Evolutionary conservation across 305 asterid species (phyloP).

Genomic region (Rubia tinctorum): DNA sequence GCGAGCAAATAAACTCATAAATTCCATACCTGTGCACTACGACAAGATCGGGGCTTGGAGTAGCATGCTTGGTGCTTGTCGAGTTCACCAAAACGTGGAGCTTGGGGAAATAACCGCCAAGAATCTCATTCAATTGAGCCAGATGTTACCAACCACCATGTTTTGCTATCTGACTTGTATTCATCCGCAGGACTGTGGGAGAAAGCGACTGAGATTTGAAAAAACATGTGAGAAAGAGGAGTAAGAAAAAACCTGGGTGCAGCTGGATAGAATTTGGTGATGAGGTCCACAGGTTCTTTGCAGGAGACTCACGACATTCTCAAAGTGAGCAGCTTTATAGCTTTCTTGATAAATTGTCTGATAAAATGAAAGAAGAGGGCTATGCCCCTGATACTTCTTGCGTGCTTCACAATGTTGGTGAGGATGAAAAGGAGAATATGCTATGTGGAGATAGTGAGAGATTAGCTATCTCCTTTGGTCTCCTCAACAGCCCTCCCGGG

Average conservation of each 20-base stretch:
- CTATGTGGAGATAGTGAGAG: conserved; percentile 81
- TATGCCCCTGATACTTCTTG: conserved; percentile 79
- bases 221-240: conserved; percentile 56
- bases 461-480: conserved; percentile 74
- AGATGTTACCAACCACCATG: conserved; percentile 69
- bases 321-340: conserved; percentile 50
- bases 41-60: conserved; percentile 72
- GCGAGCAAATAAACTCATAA: conserved; percentile 52
- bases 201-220: conserved; percentile 50
- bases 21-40: conserved; percentile 42
- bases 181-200: conserved; percentile 77
- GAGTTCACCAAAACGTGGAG: conserved; percentile 56
- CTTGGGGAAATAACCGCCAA: conserved; percentile 68
- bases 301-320: conserved; percentile 67
- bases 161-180: conserved; percentile 68
- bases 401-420: conserved; percentile 78
- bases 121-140: conserved; percentile 57
- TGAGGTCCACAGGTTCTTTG: conserved; percentile 67
- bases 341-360: conserved; percentile 39
- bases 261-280: conserved; percentile 75
- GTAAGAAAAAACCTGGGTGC: conserved; percentile 76
- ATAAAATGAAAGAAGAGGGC: conserved; percentile 61
- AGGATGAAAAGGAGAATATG: conserved; percentile 64
- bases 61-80: conserved; percentile 74
- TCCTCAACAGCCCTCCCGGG: conserved; percentile 20